Conservation (phyloP, 805 yeast species). For the Kluyveromyces starmeri region DNA sequence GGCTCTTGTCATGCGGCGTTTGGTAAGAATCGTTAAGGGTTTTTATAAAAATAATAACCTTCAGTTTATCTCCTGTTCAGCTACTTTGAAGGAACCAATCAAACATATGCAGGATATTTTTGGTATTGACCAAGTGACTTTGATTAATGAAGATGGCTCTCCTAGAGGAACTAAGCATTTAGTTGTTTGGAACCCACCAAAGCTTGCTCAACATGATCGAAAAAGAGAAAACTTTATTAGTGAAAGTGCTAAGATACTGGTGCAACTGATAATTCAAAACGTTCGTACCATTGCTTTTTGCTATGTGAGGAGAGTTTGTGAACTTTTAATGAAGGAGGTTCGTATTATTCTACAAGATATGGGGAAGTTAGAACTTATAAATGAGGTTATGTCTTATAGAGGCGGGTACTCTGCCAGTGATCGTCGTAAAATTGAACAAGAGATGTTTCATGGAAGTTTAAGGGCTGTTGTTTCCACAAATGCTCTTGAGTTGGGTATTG, state of each 20-base stretch:
- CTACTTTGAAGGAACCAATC: constrained; percentile 73
- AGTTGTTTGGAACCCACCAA: constrained; percentile 83
- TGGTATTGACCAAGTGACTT: constrained; percentile 51
- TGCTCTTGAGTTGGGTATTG: constrained; percentile 93
- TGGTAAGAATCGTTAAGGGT: constrained; percentile 44
- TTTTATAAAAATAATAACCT: constrained; percentile 36
- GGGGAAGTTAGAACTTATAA: constrained; percentile 36
- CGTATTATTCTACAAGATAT: constrained; percentile 41
- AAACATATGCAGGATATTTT: constrained; percentile 66
- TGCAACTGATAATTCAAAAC: constrained; percentile 52
- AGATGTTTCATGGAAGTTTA: constrained; percentile 82
- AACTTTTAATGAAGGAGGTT: constrained; percentile 76
- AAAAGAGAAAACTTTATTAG: constrained; percentile 63
- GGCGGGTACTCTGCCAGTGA: constrained; percentile 91
- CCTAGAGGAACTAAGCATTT: constrained; percentile 72
- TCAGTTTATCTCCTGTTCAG: constrained; percentile 83
- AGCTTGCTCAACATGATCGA: constrained; percentile 40
- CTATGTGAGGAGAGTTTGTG: constrained; percentile 78
- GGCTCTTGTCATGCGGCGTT: constrained; percentile 70
- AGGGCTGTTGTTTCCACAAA: constrained; percentile 89
- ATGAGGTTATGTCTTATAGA: constrained; percentile 83
- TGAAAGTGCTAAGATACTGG: constrained; percentile 69
- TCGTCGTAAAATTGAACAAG: constrained; percentile 76
- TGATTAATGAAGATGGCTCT: constrained; percentile 76
- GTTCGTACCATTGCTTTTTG: constrained; percentile 87